Percentiles rank a stretch among this genome's conserved stretches.
phyloP scores from a whole-genome alignment of 164 flowering plant genomes.

The Magnolia officinalis region DNA sequence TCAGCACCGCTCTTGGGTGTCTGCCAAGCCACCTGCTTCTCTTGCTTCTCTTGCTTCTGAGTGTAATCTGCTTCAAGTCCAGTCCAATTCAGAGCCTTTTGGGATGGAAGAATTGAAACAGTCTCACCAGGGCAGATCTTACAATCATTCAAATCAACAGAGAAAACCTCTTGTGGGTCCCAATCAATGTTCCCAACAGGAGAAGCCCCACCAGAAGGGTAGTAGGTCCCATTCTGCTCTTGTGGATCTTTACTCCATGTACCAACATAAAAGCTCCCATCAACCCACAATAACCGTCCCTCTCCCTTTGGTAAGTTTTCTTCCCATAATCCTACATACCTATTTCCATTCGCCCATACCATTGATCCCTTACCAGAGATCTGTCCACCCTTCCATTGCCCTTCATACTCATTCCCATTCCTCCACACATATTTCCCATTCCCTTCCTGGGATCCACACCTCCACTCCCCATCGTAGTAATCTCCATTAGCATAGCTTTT shows the following conservation, averaged over 20 bases:
- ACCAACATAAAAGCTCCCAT: slow-evolving; percentile 73
- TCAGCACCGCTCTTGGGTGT: slow-evolving; percentile 25
- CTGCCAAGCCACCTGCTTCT: slow-evolving; percentile 31
- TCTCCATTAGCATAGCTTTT: slow-evolving; percentile 65
- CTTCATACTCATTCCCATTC: slow-evolving; percentile 53
- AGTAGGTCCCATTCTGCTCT: slow-evolving; percentile 62
- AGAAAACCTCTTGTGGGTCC: slow-evolving; percentile 66
- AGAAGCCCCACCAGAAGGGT: slow-evolving; percentile 37
- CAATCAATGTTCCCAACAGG: slow-evolving; percentile 37
- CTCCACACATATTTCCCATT: slow-evolving; percentile 71
- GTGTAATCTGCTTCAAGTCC: slow-evolving; percentile 13
- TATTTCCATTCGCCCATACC: slow-evolving; percentile 58
- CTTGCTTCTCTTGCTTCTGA: slow-evolving; percentile 35
- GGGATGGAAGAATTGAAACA: slow-evolving; percentile 69
- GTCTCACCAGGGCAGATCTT: slow-evolving; percentile 57
- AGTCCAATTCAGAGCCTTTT: slow-evolving; percentile 41
- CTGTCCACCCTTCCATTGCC: slow-evolving; percentile 58
- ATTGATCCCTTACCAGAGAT: slow-evolving; percentile 53
- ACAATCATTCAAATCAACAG: slow-evolving; percentile 44
- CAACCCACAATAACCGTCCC: slow-evolving; percentile 55
- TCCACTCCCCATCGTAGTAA: slow-evolving; percentile 80
- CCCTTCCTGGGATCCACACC: slow-evolving; percentile 66
- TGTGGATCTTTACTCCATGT: slow-evolving; percentile 58
- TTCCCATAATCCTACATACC: slow-evolving; percentile 69
- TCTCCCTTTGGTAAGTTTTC: slow-evolving; percentile 64